Evolutionary conservation across 2,329 filamentous ascomycete species (phyloP).

Genomic region (Tolypocladium cylindrosporum): DNA sequence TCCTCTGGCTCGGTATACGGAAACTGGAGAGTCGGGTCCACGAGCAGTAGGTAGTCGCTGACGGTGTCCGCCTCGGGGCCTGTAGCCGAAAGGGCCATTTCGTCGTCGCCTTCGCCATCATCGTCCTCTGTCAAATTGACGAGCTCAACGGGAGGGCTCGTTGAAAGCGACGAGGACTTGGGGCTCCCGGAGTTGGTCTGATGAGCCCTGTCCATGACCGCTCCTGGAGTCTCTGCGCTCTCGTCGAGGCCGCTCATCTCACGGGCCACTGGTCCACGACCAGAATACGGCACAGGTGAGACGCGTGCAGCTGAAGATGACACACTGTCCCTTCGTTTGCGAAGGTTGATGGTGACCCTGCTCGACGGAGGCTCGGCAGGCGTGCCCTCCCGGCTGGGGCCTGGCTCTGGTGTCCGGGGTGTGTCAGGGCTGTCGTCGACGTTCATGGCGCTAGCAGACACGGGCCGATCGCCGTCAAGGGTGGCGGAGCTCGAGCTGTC

Average conservation of each 20-base stretch:
- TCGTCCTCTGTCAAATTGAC: slow-evolving; percentile 26
- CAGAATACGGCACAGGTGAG: not conserved
- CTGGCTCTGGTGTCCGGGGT: slow-evolving; percentile 32
- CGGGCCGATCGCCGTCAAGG: slow-evolving; percentile 14
- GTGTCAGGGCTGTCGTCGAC: slow-evolving; percentile 9
- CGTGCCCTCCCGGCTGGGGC: slow-evolving; percentile 19
- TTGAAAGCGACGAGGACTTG: not conserved
- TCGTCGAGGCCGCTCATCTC: not conserved
- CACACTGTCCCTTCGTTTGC: slow-evolving; percentile 20
- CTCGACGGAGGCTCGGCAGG: slow-evolving; percentile 36
- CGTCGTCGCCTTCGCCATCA: slow-evolving; percentile 11
- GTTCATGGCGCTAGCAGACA: slow-evolving; percentile 27
- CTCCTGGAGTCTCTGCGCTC: not conserved
- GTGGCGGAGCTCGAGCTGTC: slow-evolving; percentile 21
- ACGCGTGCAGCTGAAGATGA: not conserved
- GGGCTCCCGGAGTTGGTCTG: not conserved
- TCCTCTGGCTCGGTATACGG: slow-evolving; percentile 30
- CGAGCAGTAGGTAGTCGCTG: slow-evolving; percentile 9
- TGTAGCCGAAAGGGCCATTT: slow-evolving; percentile 20
- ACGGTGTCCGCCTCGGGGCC: slow-evolving; percentile 18
- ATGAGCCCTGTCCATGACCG: not conserved
- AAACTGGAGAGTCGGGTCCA: slow-evolving; percentile 35
- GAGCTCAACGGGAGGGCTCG: slow-evolving; percentile 34
- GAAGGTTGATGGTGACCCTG: slow-evolving; percentile 51
- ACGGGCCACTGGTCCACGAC: not conserved